Percentiles rank a stretch among this genome's conserved stretches.
Conservation (phyloP, 768 basidiomycete species). For the Leccinum subgranulosum region DNA sequence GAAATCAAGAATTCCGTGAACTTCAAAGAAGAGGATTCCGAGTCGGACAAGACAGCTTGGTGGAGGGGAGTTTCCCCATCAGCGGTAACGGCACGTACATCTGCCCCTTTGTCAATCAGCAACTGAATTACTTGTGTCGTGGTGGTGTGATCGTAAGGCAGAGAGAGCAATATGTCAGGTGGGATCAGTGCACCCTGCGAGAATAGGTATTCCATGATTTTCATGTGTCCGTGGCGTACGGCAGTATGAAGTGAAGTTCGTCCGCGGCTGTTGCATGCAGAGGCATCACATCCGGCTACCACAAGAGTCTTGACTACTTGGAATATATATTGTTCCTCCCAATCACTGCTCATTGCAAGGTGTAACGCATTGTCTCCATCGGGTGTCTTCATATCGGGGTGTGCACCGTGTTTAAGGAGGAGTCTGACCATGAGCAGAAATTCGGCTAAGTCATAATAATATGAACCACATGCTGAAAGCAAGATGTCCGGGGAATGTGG, state of each 20-base stretch:
- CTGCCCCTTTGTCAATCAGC: background rate
- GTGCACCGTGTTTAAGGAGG: background rate
- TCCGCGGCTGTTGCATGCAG: background rate
- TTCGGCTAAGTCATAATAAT: accelerated
- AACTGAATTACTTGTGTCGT: background rate
- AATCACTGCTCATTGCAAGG: accelerated
- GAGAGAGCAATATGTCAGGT: background rate
- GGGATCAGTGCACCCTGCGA: background rate
- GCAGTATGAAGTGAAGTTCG: accelerated
- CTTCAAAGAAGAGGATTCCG: background rate
- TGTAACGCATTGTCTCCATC: background rate
- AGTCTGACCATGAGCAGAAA: background rate
- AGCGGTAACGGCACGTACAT: background rate
- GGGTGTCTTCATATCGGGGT: background rate
- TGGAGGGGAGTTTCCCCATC: background rate
- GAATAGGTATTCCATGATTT: background rate
- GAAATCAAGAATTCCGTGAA: background rate
- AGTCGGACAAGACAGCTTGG: accelerated
- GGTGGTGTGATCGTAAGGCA: background rate
- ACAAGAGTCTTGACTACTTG: background rate
- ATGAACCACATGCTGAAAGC: background rate
- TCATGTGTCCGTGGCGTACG: background rate
- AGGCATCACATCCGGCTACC: background rate
- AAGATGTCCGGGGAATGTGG: background rate
- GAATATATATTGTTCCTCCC: accelerated